phyloP scores from a whole-genome alignment of 176 grass and related monocot genomes.

The Phoenix roebelenii region DNA sequence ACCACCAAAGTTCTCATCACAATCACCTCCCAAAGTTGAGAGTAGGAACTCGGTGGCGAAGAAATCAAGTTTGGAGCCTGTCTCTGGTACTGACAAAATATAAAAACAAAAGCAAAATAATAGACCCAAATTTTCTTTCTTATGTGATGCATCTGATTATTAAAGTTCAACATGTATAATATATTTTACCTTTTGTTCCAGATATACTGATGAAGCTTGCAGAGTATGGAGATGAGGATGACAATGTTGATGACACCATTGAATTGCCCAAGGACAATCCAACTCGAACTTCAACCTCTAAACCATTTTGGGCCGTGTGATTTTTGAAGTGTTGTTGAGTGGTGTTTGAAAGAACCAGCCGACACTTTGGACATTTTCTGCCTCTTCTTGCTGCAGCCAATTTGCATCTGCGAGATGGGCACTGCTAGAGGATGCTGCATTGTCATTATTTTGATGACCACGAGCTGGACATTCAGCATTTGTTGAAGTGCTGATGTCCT shows the following conservation, averaged over 20 bases:
- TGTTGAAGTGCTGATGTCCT: too few relatives aligned
- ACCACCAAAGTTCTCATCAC: slow-evolving; percentile 17
- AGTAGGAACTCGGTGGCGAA: slow-evolving; percentile 16
- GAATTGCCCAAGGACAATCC: slow-evolving; percentile 12
- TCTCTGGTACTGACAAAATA: slow-evolving; percentile 42
- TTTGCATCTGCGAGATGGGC: too few relatives aligned
- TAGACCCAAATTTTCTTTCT: too few relatives aligned
- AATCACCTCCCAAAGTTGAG: slow-evolving; percentile 3
- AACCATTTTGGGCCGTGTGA: slow-evolving; percentile 60
- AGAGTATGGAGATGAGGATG: slow-evolving; percentile 82
- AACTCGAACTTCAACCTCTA: slow-evolving; percentile 24
- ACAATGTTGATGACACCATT: slow-evolving; percentile 23
- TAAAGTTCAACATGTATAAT: too few relatives aligned
- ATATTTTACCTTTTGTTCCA: slow-evolving; percentile 1
- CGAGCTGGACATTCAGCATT: too few relatives aligned
- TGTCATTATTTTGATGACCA: too few relatives aligned
- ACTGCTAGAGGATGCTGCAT: too few relatives aligned
- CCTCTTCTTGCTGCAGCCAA: too few relatives aligned
- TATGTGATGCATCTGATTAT: too few relatives aligned
- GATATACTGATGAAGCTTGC: slow-evolving; percentile 81
- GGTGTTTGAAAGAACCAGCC: background rate
- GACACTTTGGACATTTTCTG: too few relatives aligned
- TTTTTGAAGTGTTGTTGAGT: background rate
- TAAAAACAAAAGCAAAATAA: too few relatives aligned
- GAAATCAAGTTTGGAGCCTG: slow-evolving; percentile 18